Conservation (phyloP, 78 protist genomes). For the Dictyostelium intermedium region DNA sequence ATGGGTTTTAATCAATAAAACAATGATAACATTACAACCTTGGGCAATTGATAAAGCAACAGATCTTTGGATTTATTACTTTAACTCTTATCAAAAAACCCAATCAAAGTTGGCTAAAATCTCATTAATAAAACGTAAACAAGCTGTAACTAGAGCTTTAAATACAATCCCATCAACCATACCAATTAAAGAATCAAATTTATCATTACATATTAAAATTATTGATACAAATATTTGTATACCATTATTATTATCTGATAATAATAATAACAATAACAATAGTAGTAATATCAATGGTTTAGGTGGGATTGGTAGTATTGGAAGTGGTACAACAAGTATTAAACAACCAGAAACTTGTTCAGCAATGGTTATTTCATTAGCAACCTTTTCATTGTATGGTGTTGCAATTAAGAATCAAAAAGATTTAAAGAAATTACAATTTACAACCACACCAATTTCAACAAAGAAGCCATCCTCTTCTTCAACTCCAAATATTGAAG, state of each 20-base stretch:
- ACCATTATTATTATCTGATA: conserved; percentile 30
- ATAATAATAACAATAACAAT: neutral
- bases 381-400: conserved; percentile 41
- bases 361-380: conserved; percentile 33
- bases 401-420: conserved; percentile 51
- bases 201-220: conserved; percentile 34
- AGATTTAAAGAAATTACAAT: neutral
- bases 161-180: conserved; percentile 39
- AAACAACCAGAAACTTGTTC: conserved; percentile 11
- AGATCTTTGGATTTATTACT: conserved; percentile 48
- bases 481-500: neutral
- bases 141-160: conserved; percentile 32
- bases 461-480: neutral
- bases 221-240: conserved; percentile 41
- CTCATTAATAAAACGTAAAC: neutral
- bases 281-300: neutral
- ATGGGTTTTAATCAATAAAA: conserved; percentile 49
- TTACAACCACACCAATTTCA: neutral
- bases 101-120: conserved; percentile 27
- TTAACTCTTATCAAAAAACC: conserved; percentile 27
- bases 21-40: conserved; percentile 62
- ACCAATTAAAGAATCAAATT: conserved; percentile 60
- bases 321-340: neutral
- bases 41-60: conserved; percentile 80
- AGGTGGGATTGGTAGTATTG: no score